Evolutionary conservation across 2,329 filamentous ascomycete species (phyloP).

Genomic region (Fusarium veterinarium): DNA sequence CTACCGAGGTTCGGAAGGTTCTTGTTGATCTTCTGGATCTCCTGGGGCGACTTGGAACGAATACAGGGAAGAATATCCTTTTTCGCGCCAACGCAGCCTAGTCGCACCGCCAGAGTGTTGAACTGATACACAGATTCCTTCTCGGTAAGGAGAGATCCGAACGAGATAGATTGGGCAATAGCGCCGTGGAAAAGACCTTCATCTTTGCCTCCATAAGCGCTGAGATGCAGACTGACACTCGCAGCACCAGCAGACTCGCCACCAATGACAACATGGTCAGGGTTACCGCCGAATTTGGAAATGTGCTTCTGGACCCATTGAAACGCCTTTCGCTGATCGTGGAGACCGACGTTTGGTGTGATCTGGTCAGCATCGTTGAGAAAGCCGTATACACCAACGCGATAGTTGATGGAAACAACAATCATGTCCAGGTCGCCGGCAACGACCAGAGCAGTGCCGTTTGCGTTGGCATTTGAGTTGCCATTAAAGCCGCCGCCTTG

Average conservation of each 20-base stretch:
- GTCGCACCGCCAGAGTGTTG: slow-evolving; percentile 57
- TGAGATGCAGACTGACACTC: slow-evolving; percentile 73
- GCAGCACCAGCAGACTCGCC: slow-evolving; percentile 76
- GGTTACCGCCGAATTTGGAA: slow-evolving; percentile 74
- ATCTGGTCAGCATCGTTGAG: slow-evolving; percentile 68
- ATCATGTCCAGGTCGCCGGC: slow-evolving; percentile 70
- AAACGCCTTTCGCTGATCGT: slow-evolving; percentile 76
- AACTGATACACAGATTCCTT: slow-evolving; percentile 64
- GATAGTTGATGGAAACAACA: slow-evolving; percentile 80
- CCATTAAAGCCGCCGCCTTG: slow-evolving; percentile 71
- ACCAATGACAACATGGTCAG: slow-evolving; percentile 73
- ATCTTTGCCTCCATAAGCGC: slow-evolving; percentile 62
- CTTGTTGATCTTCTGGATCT: slow-evolving; percentile 57
- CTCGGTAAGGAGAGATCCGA: slow-evolving; percentile 59
- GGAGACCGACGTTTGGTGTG: slow-evolving; percentile 75
- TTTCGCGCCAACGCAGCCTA: slow-evolving; percentile 52
- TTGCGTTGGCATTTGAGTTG: slow-evolving; percentile 62
- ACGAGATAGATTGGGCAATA: slow-evolving; percentile 63
- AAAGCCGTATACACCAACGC: slow-evolving; percentile 80
- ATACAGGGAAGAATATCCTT: slow-evolving; percentile 59
- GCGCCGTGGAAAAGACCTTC: slow-evolving; percentile 63
- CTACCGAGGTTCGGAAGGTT: slow-evolving; percentile 50
- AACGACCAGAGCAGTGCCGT: slow-evolving; percentile 70
- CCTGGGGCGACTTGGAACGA: slow-evolving; percentile 53
- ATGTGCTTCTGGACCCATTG: slow-evolving; percentile 78